Percentiles rank a stretch among this genome's conserved stretches.
phyloP scores from a whole-genome alignment of 352 stramenopile genomes.

The Phytophthora syringae region DNA sequence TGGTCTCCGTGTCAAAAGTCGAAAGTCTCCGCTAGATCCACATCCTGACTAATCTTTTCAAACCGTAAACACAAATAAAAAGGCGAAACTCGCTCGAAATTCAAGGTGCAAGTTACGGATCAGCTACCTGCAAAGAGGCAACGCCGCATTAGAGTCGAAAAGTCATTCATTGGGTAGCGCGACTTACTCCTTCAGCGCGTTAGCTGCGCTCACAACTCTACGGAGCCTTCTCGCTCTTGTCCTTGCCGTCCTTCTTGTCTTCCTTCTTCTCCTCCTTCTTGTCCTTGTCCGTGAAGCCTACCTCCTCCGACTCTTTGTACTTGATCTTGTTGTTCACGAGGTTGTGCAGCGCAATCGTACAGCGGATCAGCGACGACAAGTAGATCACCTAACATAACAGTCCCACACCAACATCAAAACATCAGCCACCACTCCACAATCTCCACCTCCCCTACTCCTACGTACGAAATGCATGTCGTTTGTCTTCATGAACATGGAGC shows the following conservation, averaged over 20 bases:
- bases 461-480: constrained; percentile 99
- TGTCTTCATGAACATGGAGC: constrained; percentile 98
- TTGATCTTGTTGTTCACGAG: constrained; percentile 99
- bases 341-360: constrained; percentile 98
- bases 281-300: constrained; percentile 66
- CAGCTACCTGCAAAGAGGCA: no score
- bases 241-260: constrained; percentile 40
- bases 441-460: constrained; percentile 21
- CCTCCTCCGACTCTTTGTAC: constrained; percentile 91
- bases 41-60: no score
- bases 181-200: constrained; percentile 22
- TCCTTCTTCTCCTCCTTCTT: constrained; percentile 60
- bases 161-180: constrained; percentile 30
- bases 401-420: neutral
- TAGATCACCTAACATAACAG: constrained; percentile 91
- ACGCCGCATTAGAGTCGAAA: constrained; percentile 7
- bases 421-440: neutral
- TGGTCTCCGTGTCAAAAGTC: no score
- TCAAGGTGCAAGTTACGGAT: no score
- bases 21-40: constrained; percentile 27
- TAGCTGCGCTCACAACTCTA: constrained; percentile 40
- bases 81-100: neutral
- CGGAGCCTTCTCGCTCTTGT: constrained; percentile 56
- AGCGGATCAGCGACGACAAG: constrained; percentile 97
- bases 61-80: neutral